Conservation (phyloP, 257 asterid species). For the Cruciata laevipes region DNA sequence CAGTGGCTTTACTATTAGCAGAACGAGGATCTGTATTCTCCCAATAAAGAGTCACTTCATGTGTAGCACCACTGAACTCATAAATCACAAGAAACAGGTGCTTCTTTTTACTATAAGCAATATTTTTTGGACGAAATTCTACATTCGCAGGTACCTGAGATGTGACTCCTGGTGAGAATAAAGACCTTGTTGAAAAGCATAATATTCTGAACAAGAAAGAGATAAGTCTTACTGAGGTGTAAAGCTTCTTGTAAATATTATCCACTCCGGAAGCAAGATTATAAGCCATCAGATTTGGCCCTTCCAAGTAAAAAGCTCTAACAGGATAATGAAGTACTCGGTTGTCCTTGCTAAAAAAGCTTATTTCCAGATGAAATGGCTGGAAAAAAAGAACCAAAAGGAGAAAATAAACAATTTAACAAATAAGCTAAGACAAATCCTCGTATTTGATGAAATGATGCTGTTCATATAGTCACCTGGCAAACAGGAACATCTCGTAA, state of each 20-base stretch:
- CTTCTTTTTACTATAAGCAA: slow-evolving; percentile 74
- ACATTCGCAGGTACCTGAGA: slow-evolving; percentile 85
- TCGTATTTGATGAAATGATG: background rate
- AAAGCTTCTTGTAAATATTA: slow-evolving; percentile 83
- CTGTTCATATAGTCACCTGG: slow-evolving; percentile 49
- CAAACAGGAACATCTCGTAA: slow-evolving; percentile 78
- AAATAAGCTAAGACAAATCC: slow-evolving; percentile 14
- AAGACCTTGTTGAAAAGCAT: background rate
- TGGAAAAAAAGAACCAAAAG: slow-evolving; percentile 26
- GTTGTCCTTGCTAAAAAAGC: slow-evolving; percentile 81
- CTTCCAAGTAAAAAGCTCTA: slow-evolving; percentile 89
- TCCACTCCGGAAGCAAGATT: slow-evolving; percentile 88
- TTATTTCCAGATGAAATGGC: slow-evolving; percentile 93
- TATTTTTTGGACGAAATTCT: slow-evolving; percentile 65
- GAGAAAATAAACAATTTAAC: slow-evolving; percentile 20
- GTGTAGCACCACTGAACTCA: slow-evolving; percentile 65
- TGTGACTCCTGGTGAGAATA: slow-evolving; percentile 7
- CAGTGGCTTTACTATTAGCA: slow-evolving; percentile 73
- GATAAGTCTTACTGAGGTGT: slow-evolving; percentile 60
- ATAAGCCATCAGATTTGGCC: slow-evolving; percentile 87
- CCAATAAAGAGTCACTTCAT: slow-evolving; percentile 90
- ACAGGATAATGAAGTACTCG: slow-evolving; percentile 96
- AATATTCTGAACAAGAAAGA: background rate
- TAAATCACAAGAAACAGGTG: slow-evolving; percentile 80
- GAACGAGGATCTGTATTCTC: slow-evolving; percentile 81